Conservation (phyloP, 208 protist species). For the Trypanosoma platydactyli region DNA sequence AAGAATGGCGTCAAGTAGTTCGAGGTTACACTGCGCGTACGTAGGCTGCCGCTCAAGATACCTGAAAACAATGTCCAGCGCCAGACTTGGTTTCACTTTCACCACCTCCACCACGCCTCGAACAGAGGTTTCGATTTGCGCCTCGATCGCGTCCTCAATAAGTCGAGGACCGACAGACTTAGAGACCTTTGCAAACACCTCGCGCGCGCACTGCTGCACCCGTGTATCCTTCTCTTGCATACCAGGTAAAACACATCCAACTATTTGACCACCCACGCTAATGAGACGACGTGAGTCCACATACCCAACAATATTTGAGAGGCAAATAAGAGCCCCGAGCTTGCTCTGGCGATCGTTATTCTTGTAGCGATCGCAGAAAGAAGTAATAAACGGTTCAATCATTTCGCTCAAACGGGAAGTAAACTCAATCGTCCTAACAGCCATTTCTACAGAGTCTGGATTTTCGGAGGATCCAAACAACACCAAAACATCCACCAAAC, state of each 20-base stretch:
- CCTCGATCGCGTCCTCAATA: conserved; percentile 84
- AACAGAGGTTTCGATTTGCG: conserved; percentile 80
- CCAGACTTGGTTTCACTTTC: conserved; percentile 82
- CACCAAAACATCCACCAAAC: conserved; percentile 68
- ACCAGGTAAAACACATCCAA: conserved; percentile 84
- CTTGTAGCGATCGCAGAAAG: conserved; percentile 74
- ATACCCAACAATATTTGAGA: conserved; percentile 69
- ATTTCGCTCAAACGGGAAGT: conserved; percentile 84
- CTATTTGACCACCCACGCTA: conserved; percentile 78
- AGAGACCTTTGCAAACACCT: conserved; percentile 80
- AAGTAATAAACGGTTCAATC: conserved; percentile 79
- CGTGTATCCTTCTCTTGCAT: conserved; percentile 81
- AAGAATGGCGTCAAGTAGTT: conserved; percentile 79
- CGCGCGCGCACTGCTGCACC: conserved; percentile 80
- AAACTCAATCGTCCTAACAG: conserved; percentile 87
- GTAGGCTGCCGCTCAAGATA: conserved; percentile 45
- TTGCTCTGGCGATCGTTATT: conserved; percentile 50
- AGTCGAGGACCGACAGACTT: conserved; percentile 67
- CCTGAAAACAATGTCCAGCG: conserved; percentile 84
- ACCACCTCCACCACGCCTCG: conserved; percentile 91
- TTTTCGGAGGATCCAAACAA: conserved; percentile 75
- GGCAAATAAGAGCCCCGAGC: conserved; percentile 71
- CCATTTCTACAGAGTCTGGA: conserved; percentile 83
- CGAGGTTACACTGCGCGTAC: conserved; percentile 64
- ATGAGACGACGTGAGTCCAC: conserved; percentile 72